Evolutionary conservation across 306 rosid genomes (phyloP), one percentile per base, ranked within the genome.

Genomic region (Lathyrus tuberosus): DNA sequence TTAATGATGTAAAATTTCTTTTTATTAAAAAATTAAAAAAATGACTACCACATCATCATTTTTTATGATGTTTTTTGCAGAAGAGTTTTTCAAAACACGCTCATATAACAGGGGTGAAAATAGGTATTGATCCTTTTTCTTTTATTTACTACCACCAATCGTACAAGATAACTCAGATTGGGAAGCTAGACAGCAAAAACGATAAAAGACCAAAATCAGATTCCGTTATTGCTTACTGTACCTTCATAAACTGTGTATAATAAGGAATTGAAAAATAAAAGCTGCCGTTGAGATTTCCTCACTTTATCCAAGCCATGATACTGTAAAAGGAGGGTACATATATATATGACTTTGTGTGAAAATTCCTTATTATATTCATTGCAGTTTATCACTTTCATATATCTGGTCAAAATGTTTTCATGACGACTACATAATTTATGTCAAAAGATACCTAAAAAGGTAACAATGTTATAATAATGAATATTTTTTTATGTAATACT

Each of bases 171-270:
- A 42, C 72, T 31, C 9, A 15, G 41, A 30, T 66, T 18, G 44
- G 54, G 35, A 47, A 51, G 43, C 43, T 72, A 67, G n/a, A 75
- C 63, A 76, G 5, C 7, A 17, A 28, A 41, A 60, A 60, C 2
- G 7, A 35, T 35, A 35, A 7, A 8, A 35, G 64, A 68, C 64
- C 62, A 60, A 60, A 4, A 59, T 31, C 70, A 37, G 53, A 51
- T 26, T 38, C 26, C 10, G 48, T 68, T 59, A 68, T 59, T 48
- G 48, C 57, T 48, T 11, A 18, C 26, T 65, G 60, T 74, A 64
- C 56, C 57, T 17, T 52, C 16, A 14, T 43, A 5, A 43, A 13
- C 7, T 51, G 14, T 31, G 14, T 64, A 65, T 20, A 41, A 65
- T 20, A 41, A 47, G 13, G 30, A 12, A 2, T 9, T 10, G 0